Base-by-base conservation (phyloP, 2,329 filamentous ascomycete genomes). In the Septoria petroselini region DNA sequence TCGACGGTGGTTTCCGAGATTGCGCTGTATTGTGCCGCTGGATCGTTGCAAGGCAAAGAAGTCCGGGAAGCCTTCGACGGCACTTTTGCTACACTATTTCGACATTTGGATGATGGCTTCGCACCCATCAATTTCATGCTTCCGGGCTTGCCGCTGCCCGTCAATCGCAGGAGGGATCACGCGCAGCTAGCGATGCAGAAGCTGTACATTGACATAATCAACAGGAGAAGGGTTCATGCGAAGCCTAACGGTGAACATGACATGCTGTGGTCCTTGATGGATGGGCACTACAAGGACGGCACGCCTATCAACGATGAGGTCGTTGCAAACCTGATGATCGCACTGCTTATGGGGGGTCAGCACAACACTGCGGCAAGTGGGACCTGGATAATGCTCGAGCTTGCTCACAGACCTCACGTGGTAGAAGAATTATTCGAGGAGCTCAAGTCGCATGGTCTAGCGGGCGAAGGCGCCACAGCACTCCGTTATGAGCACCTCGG, bases 321-420 rank as follows among this genome's bases (percentile, higher is more conserved):
- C 69, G 80, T 94, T 52, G 89, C 89, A 18, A 86, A 93, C 72
- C 91, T 94, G 80, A 91, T 95, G 86, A 95, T 95, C 70, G 88
- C 88, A 7, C 78, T 95, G 18, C 81, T 95, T 53, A 93, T 95
- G 88, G 89, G 88, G 52, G 89, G 89, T 48, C 89, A 95, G 68
- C 89, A 95, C 74, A 91, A 86, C 2, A 91, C 88, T 1, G 88
- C 88, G 3, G 89, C 88, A n/a, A 91, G 86, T 35, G 84, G 82
- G 62, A 81, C 88, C 34, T 94, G 89, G 88, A 90, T 94, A 62
- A 79, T 93, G 69, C 78, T 93, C 33, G 85, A 84, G 57, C 81
- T 95, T 27, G 88, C 89, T 25, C 80, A 85, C 53, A 78, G 85
- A 62, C 87, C 89, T 7, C 76, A 90, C 15, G 81, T 94, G 54